phyloP scores from a whole-genome alignment of 225 moss, liverwort and hornwort genomes.

The Antitrichia curtipendula region DNA sequence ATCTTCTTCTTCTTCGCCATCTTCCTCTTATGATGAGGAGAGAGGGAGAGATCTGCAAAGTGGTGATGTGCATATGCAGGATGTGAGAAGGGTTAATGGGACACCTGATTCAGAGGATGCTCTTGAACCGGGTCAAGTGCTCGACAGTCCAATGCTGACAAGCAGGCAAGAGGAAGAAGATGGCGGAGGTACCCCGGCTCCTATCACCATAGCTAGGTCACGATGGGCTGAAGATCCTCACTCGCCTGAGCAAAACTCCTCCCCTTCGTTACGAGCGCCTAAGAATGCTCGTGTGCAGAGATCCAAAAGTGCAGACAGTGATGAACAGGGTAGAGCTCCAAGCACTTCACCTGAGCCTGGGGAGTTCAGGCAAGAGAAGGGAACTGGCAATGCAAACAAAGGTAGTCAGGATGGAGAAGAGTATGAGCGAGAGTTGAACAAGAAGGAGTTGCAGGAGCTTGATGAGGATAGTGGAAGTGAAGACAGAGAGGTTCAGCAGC shows the following conservation, averaged over 20 bases:
- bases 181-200: slow-evolving; percentile 30
- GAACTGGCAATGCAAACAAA: slow-evolving; percentile 25
- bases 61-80: slow-evolving; percentile 44
- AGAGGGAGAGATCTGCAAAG: slow-evolving; percentile 33
- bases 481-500: slow-evolving; percentile 67
- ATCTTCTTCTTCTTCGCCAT: slow-evolving; percentile 21
- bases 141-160: slow-evolving; percentile 41
- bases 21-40: slow-evolving; percentile 21
- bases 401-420: slow-evolving; percentile 75
- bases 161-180: slow-evolving; percentile 39
- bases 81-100: slow-evolving; percentile 26
- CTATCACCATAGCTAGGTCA: slow-evolving; percentile 69
- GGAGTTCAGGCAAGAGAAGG: slow-evolving; percentile 75
- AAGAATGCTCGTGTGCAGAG: slow-evolving; percentile 38
- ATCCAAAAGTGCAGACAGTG: slow-evolving; percentile 71
- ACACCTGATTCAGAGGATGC: slow-evolving; percentile 65
- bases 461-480: slow-evolving; percentile 72
- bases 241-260: slow-evolving; percentile 47
- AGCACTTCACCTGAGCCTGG: slow-evolving; percentile 96
- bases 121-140: slow-evolving; percentile 80
- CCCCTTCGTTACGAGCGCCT: slow-evolving; percentile 38
- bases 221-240: slow-evolving; percentile 89
- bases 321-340: slow-evolving; percentile 54
- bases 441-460: slow-evolving; percentile 89
- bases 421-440: slow-evolving; percentile 86